A percentile compares a stretch with the other conserved stretches of the same genome.
phyloP scores from a whole-genome alignment of 768 basidiomycete genomes.

The Auricularia cornea region DNA sequence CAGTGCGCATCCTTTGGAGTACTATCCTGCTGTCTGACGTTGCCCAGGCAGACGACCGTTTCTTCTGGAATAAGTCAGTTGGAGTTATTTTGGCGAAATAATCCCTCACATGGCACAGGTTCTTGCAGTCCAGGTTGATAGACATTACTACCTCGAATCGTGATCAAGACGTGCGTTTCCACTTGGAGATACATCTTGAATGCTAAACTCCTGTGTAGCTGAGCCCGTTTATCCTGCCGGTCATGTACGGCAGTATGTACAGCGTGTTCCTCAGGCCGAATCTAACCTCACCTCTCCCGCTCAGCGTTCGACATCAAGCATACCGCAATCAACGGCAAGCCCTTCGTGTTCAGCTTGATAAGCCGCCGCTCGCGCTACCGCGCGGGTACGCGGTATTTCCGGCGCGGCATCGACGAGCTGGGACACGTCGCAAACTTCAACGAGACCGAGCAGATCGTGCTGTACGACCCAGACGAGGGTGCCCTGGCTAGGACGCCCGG shows the following conservation, averaged over 20 bases:
- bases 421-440: slow-evolving; percentile 97
- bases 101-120: slow-evolving; percentile 23
- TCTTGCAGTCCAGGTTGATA: slow-evolving; percentile 55
- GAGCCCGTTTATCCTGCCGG: slow-evolving; percentile 80
- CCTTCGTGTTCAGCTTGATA: slow-evolving; percentile 78
- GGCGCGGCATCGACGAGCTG: slow-evolving; percentile 80
- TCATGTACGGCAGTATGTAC: slow-evolving; percentile 88
- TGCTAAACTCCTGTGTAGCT: slow-evolving; percentile 42
- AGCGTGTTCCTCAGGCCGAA: background rate
- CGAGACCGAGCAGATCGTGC: slow-evolving; percentile 91
- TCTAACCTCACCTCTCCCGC: background rate
- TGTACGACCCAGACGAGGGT: slow-evolving; percentile 44
- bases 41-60: slow-evolving; percentile 79
- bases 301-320: slow-evolving; percentile 82
- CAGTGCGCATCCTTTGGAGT: slow-evolving; percentile 38
- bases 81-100: slow-evolving; percentile 3
- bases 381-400: slow-evolving; percentile 95
- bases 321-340: slow-evolving; percentile 63
- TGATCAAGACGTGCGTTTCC: slow-evolving; percentile 54
- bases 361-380: slow-evolving; percentile 90
- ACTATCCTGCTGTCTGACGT: background rate
- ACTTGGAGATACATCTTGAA: background rate
- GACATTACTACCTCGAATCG: slow-evolving; percentile 41
- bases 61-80: slow-evolving; percentile 90
- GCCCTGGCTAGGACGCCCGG: background rate